Evolutionary conservation across 768 basidiomycete genomes (phyloP).

Genomic region (Xerocomellus dryophilus): DNA sequence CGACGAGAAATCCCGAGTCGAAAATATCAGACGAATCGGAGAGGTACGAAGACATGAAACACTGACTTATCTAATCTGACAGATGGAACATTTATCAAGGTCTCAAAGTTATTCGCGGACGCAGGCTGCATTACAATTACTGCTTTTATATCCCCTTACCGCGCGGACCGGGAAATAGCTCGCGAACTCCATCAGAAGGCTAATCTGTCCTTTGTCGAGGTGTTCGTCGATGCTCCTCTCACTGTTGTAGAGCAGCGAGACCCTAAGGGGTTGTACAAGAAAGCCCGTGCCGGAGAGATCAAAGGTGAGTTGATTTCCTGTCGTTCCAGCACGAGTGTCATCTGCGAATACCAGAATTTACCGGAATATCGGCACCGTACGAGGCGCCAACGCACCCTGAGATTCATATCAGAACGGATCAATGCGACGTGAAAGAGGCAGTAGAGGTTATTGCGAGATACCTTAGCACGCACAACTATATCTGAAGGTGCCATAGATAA

Average conservation of each 20-base stretch:
- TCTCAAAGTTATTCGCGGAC: conserved; percentile 91
- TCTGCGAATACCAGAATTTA: conserved; percentile 70
- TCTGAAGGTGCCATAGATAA: conserved; percentile 33
- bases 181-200: conserved; percentile 76
- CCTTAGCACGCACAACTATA: conserved; percentile 63
- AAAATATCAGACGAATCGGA: conserved; percentile 95
- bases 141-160: conserved; percentile 99
- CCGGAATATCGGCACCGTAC: conserved; percentile 96
- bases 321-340: conserved; percentile 1
- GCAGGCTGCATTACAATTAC: conserved; percentile 83
- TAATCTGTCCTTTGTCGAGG: conserved; percentile 83
- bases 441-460: conserved; percentile 80
- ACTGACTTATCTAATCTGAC: conserved; percentile 12
- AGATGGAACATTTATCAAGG: conserved; percentile 43
- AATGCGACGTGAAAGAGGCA: conserved; percentile 72
- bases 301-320: conserved; percentile 58
- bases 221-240: conserved; percentile 92
- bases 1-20: conserved; percentile 84
- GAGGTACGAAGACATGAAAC: conserved; percentile 54
- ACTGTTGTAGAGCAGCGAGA: conserved; percentile 86
- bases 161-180: conserved; percentile 77
- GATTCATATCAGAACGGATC: conserved; percentile 87
- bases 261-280: conserved; percentile 97
- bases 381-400: conserved; percentile 85
- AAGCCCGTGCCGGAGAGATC: conserved; percentile 92